These are phyloP conservation scores for Bonia amplexicaulis DNA, from an alignment of 176 grass and related monocot species.

Conservation along the genomic window DNA sequence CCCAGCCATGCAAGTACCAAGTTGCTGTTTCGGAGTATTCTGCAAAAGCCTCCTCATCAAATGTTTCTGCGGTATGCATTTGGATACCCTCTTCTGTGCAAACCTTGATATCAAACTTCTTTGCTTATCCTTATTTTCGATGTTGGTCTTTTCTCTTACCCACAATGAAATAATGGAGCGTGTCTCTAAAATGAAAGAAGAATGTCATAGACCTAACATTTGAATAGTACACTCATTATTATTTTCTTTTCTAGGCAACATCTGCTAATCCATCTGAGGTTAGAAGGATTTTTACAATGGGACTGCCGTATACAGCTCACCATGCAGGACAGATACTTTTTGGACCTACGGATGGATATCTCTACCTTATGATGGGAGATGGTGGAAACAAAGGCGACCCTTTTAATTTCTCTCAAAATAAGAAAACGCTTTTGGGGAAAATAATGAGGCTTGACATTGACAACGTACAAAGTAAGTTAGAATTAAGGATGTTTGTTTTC, in stretches of 20 bases:
- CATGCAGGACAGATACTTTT: conserved; percentile 86
- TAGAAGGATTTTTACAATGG: conserved; percentile 67
- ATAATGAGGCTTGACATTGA: conserved; percentile 69
- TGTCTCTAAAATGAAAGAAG: background rate
- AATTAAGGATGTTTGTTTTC: background rate
- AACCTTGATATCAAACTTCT: conserved; percentile 1
- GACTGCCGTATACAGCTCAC: conserved; percentile 45
- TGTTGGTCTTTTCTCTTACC: background rate
- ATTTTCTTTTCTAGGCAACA: conserved; percentile 25
- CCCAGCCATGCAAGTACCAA: conserved; percentile 76
- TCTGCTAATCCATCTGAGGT: conserved; percentile 49
- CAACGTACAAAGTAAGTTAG: conserved; percentile 41
- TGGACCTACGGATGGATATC: conserved; percentile 57
- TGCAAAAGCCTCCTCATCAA: conserved; percentile 55
- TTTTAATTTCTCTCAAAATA: conserved; percentile 71
- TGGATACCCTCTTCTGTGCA: conserved; percentile 5
- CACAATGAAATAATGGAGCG: background rate
- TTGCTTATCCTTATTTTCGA: background rate
- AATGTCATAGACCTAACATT: background rate
- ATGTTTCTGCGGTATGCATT: conserved; percentile 53
- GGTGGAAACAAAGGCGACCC: conserved; percentile 67
- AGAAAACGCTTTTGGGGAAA: conserved; percentile 64
- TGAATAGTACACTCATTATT: background rate
- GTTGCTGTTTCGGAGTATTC: conserved; percentile 72
- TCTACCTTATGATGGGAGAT: conserved; percentile 75